These are phyloP conservation scores for Inga laurina DNA, from an alignment of 306 rosid species.

Conservation along the genomic window DNA sequence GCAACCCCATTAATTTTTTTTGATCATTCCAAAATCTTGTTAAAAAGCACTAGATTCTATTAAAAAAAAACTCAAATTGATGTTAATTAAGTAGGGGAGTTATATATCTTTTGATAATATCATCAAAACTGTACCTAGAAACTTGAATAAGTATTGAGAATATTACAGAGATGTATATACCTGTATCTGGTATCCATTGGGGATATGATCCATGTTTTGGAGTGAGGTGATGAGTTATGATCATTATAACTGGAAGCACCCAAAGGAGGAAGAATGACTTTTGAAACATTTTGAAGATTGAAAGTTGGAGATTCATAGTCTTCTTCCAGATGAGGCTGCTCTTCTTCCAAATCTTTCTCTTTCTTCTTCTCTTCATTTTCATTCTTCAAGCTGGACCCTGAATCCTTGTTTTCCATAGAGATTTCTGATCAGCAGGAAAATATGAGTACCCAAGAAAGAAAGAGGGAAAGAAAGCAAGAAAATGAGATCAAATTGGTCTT, in stretches of 20 bases:
- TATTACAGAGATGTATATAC: slow-evolving; percentile 27
- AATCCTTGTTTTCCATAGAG: not conserved
- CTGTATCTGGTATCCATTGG: slow-evolving; percentile 90
- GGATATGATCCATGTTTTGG: slow-evolving; percentile 66
- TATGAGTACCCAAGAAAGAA: not conserved
- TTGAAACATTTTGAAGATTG: slow-evolving; percentile 62
- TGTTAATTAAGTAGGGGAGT: too few relatives aligned
- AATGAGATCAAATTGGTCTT: not conserved
- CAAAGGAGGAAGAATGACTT: slow-evolving; percentile 89
- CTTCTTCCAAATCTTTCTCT: not conserved
- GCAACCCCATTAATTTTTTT: not conserved
- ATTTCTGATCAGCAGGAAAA: not conserved
- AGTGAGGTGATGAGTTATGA: slow-evolving; percentile 36
- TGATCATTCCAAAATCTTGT: not conserved
- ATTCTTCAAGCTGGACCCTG: not conserved
- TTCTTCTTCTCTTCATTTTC: not conserved
- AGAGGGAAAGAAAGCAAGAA: not conserved
- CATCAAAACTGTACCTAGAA: too few relatives aligned
- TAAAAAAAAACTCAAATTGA: not conserved
- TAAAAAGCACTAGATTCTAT: not conserved
- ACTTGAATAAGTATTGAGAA: not conserved
- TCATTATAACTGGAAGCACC: slow-evolving; percentile 60
- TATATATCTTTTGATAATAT: too few relatives aligned
- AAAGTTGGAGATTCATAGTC: slow-evolving; percentile 39
- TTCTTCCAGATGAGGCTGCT: slow-evolving; percentile 33